Evolutionary conservation across 2,329 filamentous ascomycete genomes (phyloP).

Genomic region (Cryphonectria parasitica): DNA sequence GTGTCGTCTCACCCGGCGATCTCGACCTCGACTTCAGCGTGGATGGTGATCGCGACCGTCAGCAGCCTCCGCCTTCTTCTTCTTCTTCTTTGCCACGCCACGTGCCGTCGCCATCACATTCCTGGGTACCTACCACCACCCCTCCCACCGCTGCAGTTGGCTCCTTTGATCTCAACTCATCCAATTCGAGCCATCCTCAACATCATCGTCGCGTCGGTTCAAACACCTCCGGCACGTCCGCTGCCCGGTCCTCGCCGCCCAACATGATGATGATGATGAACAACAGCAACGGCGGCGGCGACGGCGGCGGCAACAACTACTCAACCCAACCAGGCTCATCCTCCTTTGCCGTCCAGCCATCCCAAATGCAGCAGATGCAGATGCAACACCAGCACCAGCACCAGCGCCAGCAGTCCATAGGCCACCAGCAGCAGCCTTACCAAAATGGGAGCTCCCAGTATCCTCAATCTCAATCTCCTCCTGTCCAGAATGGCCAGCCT

Average conservation of each 20-base stretch:
- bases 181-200: background rate
- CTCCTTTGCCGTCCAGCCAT: constrained; percentile 16
- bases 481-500: background rate
- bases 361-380: constrained; percentile 15
- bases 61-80: background rate
- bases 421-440: constrained; percentile 8
- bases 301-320: constrained; percentile 14
- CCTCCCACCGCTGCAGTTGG: background rate
- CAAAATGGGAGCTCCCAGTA: constrained; percentile 20
- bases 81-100: constrained; percentile 7
- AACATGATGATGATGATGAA: background rate
- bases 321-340: constrained; percentile 15
- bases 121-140: constrained; percentile 28
- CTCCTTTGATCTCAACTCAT: background rate
- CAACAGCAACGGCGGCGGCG: background rate
- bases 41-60: background rate
- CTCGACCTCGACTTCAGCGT: constrained; percentile 37
- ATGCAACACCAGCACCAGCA: background rate
- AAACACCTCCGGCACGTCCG: background rate
- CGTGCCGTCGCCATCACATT: constrained; percentile 27
- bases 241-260: constrained; percentile 14
- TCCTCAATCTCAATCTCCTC: background rate
- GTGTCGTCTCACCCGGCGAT: constrained; percentile 44
- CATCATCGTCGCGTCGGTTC: constrained; percentile 5
- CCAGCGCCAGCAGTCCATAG: background rate